Conservation (phyloP, 495 filamentous ascomycete genomes). For the Talaromyces adpressus region DNA sequence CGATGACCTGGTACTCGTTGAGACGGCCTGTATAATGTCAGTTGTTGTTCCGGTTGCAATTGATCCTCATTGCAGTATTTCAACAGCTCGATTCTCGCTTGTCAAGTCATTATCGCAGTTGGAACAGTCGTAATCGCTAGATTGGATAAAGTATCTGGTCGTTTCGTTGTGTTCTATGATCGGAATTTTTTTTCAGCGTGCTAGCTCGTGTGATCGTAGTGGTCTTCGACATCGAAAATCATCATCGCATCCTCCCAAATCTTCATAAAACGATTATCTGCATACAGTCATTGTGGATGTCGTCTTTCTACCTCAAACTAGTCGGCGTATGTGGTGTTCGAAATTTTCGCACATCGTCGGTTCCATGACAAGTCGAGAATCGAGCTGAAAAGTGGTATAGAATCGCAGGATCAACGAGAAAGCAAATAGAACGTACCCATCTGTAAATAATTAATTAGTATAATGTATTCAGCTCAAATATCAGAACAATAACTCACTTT, state of each 20-base stretch:
- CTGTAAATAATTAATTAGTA: conserved; percentile 21
- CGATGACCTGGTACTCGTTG: conserved; percentile 99
- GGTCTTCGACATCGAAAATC: background rate
- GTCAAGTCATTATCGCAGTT: background rate
- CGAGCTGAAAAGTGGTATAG: background rate
- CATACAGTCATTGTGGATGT: background rate
- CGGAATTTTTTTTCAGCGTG: background rate
- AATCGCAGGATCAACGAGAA: background rate
- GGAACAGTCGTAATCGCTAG: background rate
- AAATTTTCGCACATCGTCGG: background rate
- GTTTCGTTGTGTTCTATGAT: conserved; percentile 10
- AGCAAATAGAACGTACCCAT: conserved; percentile 48
- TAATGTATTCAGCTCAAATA: conserved; percentile 6
- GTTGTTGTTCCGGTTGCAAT: conserved; percentile 1
- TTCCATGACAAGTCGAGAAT: conserved; percentile 1
- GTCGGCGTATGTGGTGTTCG: background rate
- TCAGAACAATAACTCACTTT: conserved; percentile 38
- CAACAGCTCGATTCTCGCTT: conserved; percentile 6
- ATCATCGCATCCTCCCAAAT: background rate
- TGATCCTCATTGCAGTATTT: background rate
- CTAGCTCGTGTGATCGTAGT: background rate
- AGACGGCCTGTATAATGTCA: conserved; percentile 72
- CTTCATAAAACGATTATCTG: background rate
- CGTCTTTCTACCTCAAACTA: background rate
- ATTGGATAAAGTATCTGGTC: conserved; percentile 4